Percentiles rank a stretch among this genome's conserved stretches.
phyloP scores from a whole-genome alignment of 2,329 filamentous ascomycete species.

The Clarireedia sp. region DNA sequence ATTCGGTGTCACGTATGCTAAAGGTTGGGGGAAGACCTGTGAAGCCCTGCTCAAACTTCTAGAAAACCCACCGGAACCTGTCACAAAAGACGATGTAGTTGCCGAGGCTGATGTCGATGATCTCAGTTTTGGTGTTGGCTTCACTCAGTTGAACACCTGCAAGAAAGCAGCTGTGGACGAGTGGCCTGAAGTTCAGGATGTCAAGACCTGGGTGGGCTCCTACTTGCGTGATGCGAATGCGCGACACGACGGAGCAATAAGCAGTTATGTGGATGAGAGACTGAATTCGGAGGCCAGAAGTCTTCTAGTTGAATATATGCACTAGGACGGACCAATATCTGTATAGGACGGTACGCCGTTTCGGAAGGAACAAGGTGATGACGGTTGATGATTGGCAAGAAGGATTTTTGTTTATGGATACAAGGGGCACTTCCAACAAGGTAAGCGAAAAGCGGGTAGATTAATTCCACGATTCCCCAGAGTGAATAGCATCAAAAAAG shows the following conservation, averaged over 20 bases:
- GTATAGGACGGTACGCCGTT: not conserved
- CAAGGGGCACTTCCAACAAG: constrained; percentile 6
- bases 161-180: constrained; percentile 67
- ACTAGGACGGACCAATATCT: constrained; percentile 13
- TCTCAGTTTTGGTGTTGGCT: constrained; percentile 87
- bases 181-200: constrained; percentile 76
- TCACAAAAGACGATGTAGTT: constrained; percentile 66
- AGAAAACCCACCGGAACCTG: constrained; percentile 69
- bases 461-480: constrained; percentile 8
- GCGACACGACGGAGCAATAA: constrained; percentile 63
- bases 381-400: not conserved
- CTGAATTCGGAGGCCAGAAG: constrained; percentile 51
- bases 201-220: constrained; percentile 64
- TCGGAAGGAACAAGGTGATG: not conserved
- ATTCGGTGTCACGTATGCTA: constrained; percentile 74
- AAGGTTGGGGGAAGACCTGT: constrained; percentile 87
- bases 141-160: constrained; percentile 88
- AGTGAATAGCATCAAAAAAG: constrained; percentile 6
- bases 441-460: constrained; percentile 8
- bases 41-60: constrained; percentile 83
- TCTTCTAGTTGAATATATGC: constrained; percentile 41
- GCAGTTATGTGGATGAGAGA: constrained; percentile 62
- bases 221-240: constrained; percentile 66
- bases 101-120: constrained; percentile 90
- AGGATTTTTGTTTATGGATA: constrained; percentile 4